These are phyloP conservation scores for Cladosporium colombiae DNA, from an alignment of 2,329 filamentous ascomycete genomes.

Conservation along the genomic window DNA sequence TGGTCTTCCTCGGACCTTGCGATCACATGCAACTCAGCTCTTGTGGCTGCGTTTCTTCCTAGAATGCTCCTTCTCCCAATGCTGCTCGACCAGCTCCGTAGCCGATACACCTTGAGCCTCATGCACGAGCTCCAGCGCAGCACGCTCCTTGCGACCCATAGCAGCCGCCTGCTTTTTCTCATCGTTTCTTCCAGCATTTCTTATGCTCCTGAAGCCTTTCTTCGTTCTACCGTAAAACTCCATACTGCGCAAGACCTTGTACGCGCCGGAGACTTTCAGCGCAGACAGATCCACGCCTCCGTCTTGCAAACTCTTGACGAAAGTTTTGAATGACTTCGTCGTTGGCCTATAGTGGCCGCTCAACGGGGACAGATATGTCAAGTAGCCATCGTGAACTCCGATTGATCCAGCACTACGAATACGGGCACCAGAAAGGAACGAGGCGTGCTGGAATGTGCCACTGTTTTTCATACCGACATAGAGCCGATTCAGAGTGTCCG, in stretches of 20 bases:
- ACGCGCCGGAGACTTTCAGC: conserved; percentile 76
- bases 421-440: conserved; percentile 78
- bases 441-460: conserved; percentile 88
- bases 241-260: conserved; percentile 75
- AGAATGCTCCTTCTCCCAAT: conserved; percentile 23
- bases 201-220: conserved; percentile 53
- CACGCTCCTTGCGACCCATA: conserved; percentile 60
- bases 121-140: conserved; percentile 43
- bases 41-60: neutral
- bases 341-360: conserved; percentile 83
- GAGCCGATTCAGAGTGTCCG: conserved; percentile 77
- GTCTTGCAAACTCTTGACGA: conserved; percentile 70
- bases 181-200: conserved; percentile 53
- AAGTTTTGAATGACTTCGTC: conserved; percentile 76
- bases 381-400: conserved; percentile 74
- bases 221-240: conserved; percentile 76
- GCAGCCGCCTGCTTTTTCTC: conserved; percentile 56
- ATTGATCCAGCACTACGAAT: conserved; percentile 82
- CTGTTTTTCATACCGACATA: conserved; percentile 88
- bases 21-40: neutral
- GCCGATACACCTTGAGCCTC: conserved; percentile 32
- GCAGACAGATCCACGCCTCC: conserved; percentile 75
- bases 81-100: conserved; percentile 20
- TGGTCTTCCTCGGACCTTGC: neutral
- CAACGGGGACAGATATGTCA: conserved; percentile 69